Percentiles rank a stretch among this genome's conserved stretches.
phyloP scores from a whole-genome alignment of 352 stramenopile species.

The Globisporangium nagaii region DNA sequence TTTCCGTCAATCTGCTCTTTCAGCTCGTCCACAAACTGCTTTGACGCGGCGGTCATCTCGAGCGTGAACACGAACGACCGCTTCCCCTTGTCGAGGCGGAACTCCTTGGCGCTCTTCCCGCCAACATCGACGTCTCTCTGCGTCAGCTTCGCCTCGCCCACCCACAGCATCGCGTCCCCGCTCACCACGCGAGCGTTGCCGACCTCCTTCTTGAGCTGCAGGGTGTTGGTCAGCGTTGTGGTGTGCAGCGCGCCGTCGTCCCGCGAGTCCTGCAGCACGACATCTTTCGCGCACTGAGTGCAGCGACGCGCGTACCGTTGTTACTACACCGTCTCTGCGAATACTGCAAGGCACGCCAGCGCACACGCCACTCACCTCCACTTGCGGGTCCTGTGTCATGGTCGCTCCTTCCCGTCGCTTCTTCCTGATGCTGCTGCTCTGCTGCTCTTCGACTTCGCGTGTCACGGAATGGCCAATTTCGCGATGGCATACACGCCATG shows the following conservation, averaged over 20 bases:
- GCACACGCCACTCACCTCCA: conserved; percentile 1
- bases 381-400: conserved; percentile 7
- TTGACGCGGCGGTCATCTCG: conserved; percentile 24
- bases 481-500: no score
- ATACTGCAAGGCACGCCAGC: no score
- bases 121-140: conserved; percentile 27
- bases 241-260: conserved; percentile 35
- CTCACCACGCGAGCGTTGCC: conserved; percentile 76
- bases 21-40: conserved; percentile 59
- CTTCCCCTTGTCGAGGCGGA: conserved; percentile 53
- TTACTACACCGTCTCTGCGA: background rate
- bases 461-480: no score
- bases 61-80: conserved; percentile 65
- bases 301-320: background rate
- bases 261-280: conserved; percentile 47
- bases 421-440: background rate
- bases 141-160: conserved; percentile 41
- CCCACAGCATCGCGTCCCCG: conserved; percentile 66
- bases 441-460: no score
- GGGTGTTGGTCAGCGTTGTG: conserved; percentile 26
- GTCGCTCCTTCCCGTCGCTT: background rate
- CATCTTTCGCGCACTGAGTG: conserved; percentile 43
- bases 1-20: conserved; percentile 68
- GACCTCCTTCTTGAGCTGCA: conserved; percentile 74
- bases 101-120: conserved; percentile 21